These are phyloP conservation scores for Carex myosuroides DNA, from an alignment of 176 grass and related monocot genomes.

Conservation along the genomic window DNA sequence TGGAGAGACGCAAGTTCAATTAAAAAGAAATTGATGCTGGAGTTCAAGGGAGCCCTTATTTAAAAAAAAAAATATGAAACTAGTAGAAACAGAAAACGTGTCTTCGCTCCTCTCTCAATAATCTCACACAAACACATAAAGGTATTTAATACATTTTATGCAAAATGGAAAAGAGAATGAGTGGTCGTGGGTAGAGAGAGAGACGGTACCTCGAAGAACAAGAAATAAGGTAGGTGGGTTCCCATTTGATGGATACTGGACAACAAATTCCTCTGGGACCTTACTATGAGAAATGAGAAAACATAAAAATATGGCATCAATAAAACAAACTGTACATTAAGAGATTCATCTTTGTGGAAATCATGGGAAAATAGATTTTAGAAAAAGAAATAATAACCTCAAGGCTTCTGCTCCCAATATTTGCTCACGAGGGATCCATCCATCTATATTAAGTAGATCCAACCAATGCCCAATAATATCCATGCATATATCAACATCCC, in stretches of 20 bases:
- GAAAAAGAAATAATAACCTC: conserved; percentile 42
- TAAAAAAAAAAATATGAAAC: neutral
- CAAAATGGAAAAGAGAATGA: conserved; percentile 11
- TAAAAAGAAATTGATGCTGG: no score
- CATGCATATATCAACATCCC: conserved; percentile 95
- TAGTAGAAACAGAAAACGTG: neutral
- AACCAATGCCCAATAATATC: conserved; percentile 97
- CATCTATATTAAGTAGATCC: conserved; percentile 90
- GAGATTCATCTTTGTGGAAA: neutral
- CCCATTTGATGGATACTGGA: conserved; percentile 91
- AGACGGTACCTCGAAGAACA: conserved; percentile 48
- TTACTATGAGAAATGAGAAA: conserved; percentile 54
- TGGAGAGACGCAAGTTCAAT: no score
- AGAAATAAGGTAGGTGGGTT: conserved; percentile 97
- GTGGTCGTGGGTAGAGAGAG: neutral
- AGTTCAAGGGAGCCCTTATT: no score
- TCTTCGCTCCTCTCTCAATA: conserved; percentile 1
- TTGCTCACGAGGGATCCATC: conserved; percentile 98
- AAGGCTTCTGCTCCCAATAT: conserved; percentile 94
- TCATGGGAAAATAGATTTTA: conserved; percentile 1
- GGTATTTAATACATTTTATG: neutral
- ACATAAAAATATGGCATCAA: conserved; percentile 22
- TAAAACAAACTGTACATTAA: conserved; percentile 6
- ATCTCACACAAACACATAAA: conserved; percentile 2
- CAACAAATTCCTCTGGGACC: conserved; percentile 86